Conservation (phyloP, 257 asterid species). For the Solanum sejunctum region DNA sequence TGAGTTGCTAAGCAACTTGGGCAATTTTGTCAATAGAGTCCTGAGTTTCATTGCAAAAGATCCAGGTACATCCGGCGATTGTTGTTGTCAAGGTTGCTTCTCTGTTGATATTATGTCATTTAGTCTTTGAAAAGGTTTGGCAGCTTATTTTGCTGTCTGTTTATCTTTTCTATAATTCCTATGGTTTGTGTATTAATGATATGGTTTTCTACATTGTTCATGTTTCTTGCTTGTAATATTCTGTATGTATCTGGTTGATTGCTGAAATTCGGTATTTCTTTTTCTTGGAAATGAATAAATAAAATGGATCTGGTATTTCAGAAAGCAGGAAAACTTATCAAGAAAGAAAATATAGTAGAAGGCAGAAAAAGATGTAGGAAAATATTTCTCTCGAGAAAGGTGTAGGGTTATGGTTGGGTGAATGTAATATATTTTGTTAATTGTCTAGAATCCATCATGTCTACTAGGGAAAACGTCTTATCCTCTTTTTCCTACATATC, state of each 20-base stretch:
- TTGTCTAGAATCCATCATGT: not conserved
- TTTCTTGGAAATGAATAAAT: not conserved
- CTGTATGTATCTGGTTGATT: not conserved
- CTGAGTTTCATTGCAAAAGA: slow-evolving; percentile 92
- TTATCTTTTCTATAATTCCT: not conserved
- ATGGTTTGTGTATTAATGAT: not conserved
- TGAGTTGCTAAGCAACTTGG: slow-evolving; percentile 81
- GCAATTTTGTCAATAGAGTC: slow-evolving; percentile 85
- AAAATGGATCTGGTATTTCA: not conserved
- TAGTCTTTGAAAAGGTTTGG: not conserved
- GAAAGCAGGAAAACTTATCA: not conserved
- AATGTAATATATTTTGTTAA: not conserved
- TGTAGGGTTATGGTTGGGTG: not conserved
- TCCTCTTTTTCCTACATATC: not conserved
- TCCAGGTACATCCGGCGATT: slow-evolving; percentile 35
- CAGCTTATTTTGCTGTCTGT: not conserved
- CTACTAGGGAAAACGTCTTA: not conserved
- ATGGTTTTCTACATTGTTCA: not conserved
- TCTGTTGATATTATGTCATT: not conserved
- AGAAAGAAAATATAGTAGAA: not conserved
- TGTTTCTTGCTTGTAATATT: not conserved
- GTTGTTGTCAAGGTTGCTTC: not conserved
- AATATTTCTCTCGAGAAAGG: not conserved
- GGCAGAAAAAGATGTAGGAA: not conserved
- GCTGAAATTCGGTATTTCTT: not conserved